Evolutionary conservation across 768 basidiomycete genomes (phyloP), one percentile per base, ranked within the genome.

Genomic region (Podaxis sp.): DNA sequence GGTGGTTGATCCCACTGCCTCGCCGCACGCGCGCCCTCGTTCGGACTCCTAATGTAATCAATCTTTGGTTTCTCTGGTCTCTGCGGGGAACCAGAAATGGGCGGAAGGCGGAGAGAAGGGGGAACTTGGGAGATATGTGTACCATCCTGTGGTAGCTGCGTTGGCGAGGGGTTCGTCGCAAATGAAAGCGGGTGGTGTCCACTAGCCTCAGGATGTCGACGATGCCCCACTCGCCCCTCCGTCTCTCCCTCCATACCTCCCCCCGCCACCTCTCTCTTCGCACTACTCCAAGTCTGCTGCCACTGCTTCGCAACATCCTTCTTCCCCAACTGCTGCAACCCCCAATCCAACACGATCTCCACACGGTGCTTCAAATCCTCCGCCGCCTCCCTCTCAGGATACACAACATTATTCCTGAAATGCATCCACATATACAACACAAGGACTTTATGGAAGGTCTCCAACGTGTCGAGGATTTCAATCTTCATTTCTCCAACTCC

Each of bases 381-480:
- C 3, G 54, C 43, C 19, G 24, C 17, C 25, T 59, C 50, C 22
- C 37, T 37, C 33, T 52, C 58, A 24, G 82, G 73, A 71, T 90
- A 98, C 7, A 86, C 79, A 57, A 93, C 78, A 0, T 85, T 79
- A 62, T 85, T 80, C 41, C 95, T 87, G 71, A 85, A 87, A 19
- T 81, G 79, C 65, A 95, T 79, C 96, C 96, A 99, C 54, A 94
- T 77, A 74, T 98, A 98, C 22, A 90, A 67, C 13, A 89, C 86
- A 29, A 93, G 68, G 33, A 85, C 75, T 68, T 89, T 90, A 75
- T 99, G 94, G 63, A 93, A 74, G 4, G 81, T 78, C 73, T 98
- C 96, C 51, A 98, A 73, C 15, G 54, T 8, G 33, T 33, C 33
- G 2, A 33, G 33, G 8, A 43, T 5, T 53, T 25, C 19, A 66